Evolutionary conservation across 192 early-diverging fungal genomes (phyloP).

Genomic region (Coemansia sp.): DNA sequence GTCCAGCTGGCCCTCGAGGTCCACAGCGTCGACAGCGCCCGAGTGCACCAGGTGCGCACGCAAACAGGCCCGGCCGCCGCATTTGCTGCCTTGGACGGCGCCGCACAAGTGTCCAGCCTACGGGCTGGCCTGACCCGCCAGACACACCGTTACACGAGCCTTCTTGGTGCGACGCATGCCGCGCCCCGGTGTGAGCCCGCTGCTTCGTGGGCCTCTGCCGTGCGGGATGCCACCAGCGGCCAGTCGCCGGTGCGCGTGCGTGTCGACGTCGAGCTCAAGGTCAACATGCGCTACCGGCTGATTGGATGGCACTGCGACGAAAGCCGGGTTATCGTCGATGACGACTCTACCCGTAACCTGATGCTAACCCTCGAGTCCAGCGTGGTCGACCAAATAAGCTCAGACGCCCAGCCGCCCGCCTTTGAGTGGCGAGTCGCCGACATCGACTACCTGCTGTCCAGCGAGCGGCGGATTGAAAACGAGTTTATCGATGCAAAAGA

Average conservation of each 20-base stretch:
- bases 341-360: conserved; percentile 31
- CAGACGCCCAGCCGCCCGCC: background rate
- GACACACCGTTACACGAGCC: conserved; percentile 15
- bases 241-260: conserved; percentile 21
- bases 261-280: conserved; percentile 23
- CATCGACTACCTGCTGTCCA: conserved; percentile 37
- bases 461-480: conserved; percentile 18
- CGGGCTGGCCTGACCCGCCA: conserved; percentile 22
- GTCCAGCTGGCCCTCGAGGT: conserved; percentile 26
- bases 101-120: conserved; percentile 8
- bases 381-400: background rate
- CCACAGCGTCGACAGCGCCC: conserved; percentile 8
- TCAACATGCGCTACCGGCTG: conserved; percentile 31
- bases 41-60: conserved; percentile 30
- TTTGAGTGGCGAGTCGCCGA: conserved; percentile 38
- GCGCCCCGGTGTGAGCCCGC: background rate
- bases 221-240: background rate
- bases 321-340: conserved; percentile 24
- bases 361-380: conserved; percentile 31
- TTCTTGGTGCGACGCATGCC: conserved; percentile 17
- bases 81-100: conserved; percentile 10
- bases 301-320: conserved; percentile 1
- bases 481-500: background rate
- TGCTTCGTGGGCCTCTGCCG: background rate
- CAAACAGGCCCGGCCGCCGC: conserved; percentile 25